phyloP scores from a whole-genome alignment of 768 basidiomycete species.

The Russula lepida region DNA sequence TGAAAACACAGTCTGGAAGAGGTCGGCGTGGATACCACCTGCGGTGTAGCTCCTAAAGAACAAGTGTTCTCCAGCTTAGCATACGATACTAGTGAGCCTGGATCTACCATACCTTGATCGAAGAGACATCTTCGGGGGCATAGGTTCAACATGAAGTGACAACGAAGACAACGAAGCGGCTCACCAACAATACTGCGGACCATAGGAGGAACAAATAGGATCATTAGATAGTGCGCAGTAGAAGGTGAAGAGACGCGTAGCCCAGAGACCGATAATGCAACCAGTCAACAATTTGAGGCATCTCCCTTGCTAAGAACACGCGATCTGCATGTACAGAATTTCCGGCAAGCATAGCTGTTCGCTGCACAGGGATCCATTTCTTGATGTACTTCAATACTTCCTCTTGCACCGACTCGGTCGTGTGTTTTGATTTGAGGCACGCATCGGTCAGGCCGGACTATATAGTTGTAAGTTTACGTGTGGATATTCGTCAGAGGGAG shows the following conservation, averaged over 20 bases:
- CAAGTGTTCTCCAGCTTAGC: neutral
- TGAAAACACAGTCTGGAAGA: constrained; percentile 21
- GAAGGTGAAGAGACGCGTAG: neutral
- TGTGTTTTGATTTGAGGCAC: constrained; percentile 64
- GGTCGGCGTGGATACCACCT: constrained; percentile 54
- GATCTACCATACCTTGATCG: constrained; percentile 50
- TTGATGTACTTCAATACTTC: constrained; percentile 71
- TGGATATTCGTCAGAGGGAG: neutral
- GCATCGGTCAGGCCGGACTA: constrained; percentile 79
- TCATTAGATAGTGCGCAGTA: constrained; percentile 4
- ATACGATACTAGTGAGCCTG: neutral
- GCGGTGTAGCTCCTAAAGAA: constrained; percentile 56
- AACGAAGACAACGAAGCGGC: constrained; percentile 22
- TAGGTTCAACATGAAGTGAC: neutral
- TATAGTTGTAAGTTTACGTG: neutral
- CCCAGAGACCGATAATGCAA: constrained; percentile 63
- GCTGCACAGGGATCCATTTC: constrained; percentile 67
- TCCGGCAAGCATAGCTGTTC: constrained; percentile 69
- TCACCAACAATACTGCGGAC: constrained; percentile 58
- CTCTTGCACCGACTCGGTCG: constrained; percentile 48
- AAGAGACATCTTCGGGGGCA: constrained; percentile 58
- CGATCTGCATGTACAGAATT: constrained; percentile 81
- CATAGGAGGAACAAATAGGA: neutral
- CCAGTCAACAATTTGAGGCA: constrained; percentile 75
- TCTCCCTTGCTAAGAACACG: constrained; percentile 60